phyloP scores from a whole-genome alignment of 2,329 filamentous ascomycete species.

The Hypoxylon sp. region DNA sequence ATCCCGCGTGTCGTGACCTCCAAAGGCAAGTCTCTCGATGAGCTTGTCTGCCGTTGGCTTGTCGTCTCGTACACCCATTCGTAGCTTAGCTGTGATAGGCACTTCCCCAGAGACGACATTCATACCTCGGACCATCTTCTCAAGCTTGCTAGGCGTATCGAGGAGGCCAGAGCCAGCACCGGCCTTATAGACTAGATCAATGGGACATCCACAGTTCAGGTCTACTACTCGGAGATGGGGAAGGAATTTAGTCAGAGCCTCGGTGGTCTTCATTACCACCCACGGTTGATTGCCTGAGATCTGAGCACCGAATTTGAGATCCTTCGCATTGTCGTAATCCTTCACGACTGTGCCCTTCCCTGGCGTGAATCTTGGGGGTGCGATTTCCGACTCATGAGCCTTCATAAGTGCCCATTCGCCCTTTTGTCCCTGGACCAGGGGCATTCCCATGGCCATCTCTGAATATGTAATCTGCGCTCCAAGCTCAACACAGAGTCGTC shows the following conservation, averaged over 20 bases:
- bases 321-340: constrained; percentile 84
- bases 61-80: constrained; percentile 87
- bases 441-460: constrained; percentile 96
- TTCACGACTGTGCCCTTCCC: constrained; percentile 69
- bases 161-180: constrained; percentile 93
- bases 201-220: constrained; percentile 96
- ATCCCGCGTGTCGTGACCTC: constrained; percentile 78
- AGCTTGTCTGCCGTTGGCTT: constrained; percentile 84
- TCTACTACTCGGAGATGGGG: constrained; percentile 92
- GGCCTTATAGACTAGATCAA: constrained; percentile 90
- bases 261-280: constrained; percentile 88
- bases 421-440: constrained; percentile 89
- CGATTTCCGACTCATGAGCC: constrained; percentile 85
- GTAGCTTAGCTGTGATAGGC: constrained; percentile 94
- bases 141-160: constrained; percentile 87
- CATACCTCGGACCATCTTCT: constrained; percentile 97
- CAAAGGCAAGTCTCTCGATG: constrained; percentile 85
- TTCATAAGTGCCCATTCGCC: constrained; percentile 96
- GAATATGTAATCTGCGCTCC: constrained; percentile 96
- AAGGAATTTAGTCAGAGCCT: constrained; percentile 80
- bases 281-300: constrained; percentile 94
- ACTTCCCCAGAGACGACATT: constrained; percentile 91
- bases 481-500: constrained; percentile 87
- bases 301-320: constrained; percentile 91
- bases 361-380: constrained; percentile 75